A percentile compares a stretch with the other conserved stretches of the same genome.
phyloP scores from a whole-genome alignment of 495 filamentous ascomycete genomes.

The Antarctomyces pellizariae region DNA sequence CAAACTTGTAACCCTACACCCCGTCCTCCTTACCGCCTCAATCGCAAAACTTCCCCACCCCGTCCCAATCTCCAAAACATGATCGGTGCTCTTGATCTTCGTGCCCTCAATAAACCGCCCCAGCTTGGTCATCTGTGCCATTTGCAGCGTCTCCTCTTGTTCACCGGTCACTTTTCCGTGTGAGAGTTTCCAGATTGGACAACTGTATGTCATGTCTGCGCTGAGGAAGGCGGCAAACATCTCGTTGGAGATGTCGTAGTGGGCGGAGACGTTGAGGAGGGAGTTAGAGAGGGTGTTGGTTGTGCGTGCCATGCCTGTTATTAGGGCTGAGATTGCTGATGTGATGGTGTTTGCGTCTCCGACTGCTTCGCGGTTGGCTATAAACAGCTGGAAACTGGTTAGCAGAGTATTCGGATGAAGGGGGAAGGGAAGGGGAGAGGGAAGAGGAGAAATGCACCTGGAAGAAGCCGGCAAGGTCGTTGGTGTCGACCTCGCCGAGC shows the following conservation, averaged over 20 bases:
- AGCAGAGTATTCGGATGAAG: constrained; percentile 1
- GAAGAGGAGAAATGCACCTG: constrained; percentile 17
- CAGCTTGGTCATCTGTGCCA: constrained; percentile 43
- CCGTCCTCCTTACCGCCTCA: constrained; percentile 29
- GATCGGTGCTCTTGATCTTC: constrained; percentile 33
- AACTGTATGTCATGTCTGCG: constrained; percentile 54
- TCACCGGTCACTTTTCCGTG: constrained; percentile 13
- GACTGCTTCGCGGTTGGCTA: constrained; percentile 32
- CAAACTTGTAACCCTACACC: constrained; percentile 37
- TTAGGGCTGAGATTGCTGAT: constrained; percentile 27
- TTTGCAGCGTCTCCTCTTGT: constrained; percentile 27
- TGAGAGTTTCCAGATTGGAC: constrained; percentile 35
- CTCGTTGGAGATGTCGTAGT: constrained; percentile 54
- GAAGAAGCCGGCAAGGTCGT: constrained; percentile 39
- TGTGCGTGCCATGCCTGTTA: constrained; percentile 27
- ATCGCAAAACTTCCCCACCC: constrained; percentile 50
- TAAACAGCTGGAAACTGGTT: constrained; percentile 28
- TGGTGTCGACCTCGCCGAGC: constrained; percentile 39
- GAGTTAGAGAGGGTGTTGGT: constrained; percentile 42
- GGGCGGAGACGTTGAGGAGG: constrained; percentile 38
- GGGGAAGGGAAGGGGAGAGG: neutral
- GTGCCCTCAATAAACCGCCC: constrained; percentile 33
- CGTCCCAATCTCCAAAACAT: constrained; percentile 45
- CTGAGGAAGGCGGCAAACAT: constrained; percentile 54
- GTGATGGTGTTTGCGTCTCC: constrained; percentile 31